Evolutionary conservation across 306 rosid genomes (phyloP).

Genomic region (Trifolium dubium): DNA sequence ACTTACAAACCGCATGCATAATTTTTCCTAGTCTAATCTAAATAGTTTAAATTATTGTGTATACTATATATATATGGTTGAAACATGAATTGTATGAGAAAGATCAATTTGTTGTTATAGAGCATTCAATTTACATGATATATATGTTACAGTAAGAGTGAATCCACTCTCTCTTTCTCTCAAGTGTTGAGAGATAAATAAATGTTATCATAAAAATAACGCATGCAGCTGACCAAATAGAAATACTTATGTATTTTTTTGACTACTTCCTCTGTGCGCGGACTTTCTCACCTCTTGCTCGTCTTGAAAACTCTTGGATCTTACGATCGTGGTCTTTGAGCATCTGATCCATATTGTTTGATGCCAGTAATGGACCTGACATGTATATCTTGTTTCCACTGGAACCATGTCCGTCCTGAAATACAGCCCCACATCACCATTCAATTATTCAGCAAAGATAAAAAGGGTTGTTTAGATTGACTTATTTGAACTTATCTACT

Average conservation of each 20-base stretch:
- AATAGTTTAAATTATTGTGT: conserved; percentile 15
- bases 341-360: conserved; percentile 78
- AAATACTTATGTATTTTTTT: conserved; percentile 24
- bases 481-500: no score
- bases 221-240: conserved; percentile 34
- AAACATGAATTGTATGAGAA: conserved; percentile 8
- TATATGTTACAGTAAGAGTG: conserved; percentile 41
- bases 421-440: not conserved
- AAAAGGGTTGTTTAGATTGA: no score
- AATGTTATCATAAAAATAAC: conserved; percentile 31
- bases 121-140: conserved; percentile 44
- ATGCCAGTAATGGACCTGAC: conserved; percentile 81
- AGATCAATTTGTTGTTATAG: conserved; percentile 35
- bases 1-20: not conserved
- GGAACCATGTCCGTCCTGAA: conserved; percentile 70
- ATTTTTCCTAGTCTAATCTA: not conserved
- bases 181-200: conserved; percentile 34
- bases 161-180: conserved; percentile 43
- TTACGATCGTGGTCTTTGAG: conserved; percentile 81
- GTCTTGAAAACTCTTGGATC: conserved; percentile 84
- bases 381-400: conserved; percentile 73
- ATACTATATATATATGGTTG: conserved; percentile 14
- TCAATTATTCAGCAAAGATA: conserved; percentile 27
- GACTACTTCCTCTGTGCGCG: conserved; percentile 42
- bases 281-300: conserved; percentile 49